Conservation (phyloP, 202 grass and related monocot genomes). For the Elaeis oleifera region DNA sequence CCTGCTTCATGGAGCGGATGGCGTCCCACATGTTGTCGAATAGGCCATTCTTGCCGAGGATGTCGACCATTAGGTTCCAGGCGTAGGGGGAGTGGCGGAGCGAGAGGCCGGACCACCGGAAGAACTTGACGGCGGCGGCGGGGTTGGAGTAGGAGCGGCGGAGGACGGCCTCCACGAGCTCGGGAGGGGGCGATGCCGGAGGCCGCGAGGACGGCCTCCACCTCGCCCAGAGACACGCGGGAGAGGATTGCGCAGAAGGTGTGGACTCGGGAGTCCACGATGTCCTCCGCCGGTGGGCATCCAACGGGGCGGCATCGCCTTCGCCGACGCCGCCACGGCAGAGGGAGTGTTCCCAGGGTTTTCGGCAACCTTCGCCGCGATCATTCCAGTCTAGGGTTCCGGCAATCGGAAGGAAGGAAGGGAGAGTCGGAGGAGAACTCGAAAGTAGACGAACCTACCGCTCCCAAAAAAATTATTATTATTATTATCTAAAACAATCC, state of each 20-base stretch:
- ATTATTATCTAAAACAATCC: too few relatives aligned
- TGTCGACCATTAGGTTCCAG: conserved; percentile 79
- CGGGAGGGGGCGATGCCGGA: conserved; percentile 37
- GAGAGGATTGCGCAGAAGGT: conserved; percentile 24
- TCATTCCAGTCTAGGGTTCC: too few relatives aligned
- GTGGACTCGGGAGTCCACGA: conserved; percentile 26
- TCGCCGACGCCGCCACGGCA: too few relatives aligned
- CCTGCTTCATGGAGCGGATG: conserved; percentile 54
- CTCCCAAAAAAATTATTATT: too few relatives aligned
- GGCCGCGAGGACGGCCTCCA: conserved; percentile 42
- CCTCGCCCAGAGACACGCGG: conserved; percentile 23
- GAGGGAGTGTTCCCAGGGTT: too few relatives aligned
- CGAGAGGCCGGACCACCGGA: conserved; percentile 42
- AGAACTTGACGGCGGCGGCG: conserved; percentile 57
- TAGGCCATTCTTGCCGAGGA: conserved; percentile 61
- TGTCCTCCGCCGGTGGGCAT: too few relatives aligned
- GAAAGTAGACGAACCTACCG: too few relatives aligned
- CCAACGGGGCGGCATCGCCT: too few relatives aligned
- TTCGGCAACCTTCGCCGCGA: too few relatives aligned
- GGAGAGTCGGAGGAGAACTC: too few relatives aligned
- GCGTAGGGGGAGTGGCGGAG: conserved; percentile 37
- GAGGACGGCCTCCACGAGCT: conserved; percentile 57
- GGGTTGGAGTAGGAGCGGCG: conserved; percentile 40
- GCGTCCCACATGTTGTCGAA: conserved; percentile 83
- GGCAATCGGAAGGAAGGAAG: too few relatives aligned